phyloP scores from a whole-genome alignment of 1,139 yeast species.

The Wickerhamomyces sp. region DNA sequence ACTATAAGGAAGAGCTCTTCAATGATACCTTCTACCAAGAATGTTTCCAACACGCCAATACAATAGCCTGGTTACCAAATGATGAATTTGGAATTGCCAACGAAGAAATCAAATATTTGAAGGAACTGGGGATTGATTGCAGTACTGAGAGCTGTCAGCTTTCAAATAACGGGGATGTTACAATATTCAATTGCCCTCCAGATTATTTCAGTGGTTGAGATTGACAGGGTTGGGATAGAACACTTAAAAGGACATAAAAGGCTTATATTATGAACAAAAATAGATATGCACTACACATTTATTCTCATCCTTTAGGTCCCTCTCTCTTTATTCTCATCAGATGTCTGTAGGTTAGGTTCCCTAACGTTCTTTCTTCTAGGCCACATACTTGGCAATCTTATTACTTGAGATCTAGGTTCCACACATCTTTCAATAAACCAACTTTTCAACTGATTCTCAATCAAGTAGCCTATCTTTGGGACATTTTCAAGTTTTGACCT shows the following conservation, averaged over 20 bases:
- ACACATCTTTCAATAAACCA: slow-evolving; percentile 94
- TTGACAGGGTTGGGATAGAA: not conserved
- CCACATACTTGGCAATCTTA: slow-evolving; percentile 85
- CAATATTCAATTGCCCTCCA: slow-evolving; percentile 20
- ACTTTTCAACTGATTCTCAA: slow-evolving; percentile 75
- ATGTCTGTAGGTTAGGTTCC: slow-evolving; percentile 26
- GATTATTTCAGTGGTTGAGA: slow-evolving; percentile 8
- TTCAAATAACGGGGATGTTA: slow-evolving; percentile 23
- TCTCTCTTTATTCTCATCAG: slow-evolving; percentile 1
- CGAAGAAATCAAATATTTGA: slow-evolving; percentile 23
- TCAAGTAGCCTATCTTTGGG: slow-evolving; percentile 81
- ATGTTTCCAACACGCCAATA: slow-evolving; percentile 19
- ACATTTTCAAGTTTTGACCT: slow-evolving; percentile 89
- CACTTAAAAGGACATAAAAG: too few species aligned
- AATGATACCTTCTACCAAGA: slow-evolving; percentile 21
- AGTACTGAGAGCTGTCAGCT: slow-evolving; percentile 24
- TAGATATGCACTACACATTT: too few species aligned
- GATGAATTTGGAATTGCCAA: slow-evolving; percentile 29
- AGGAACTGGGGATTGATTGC: slow-evolving; percentile 24
- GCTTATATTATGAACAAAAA: too few species aligned
- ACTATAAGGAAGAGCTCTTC: not conserved
- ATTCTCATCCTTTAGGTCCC: not conserved
- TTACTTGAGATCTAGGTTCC: slow-evolving; percentile 85
- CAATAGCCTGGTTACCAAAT: slow-evolving; percentile 34
- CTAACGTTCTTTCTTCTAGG: slow-evolving; percentile 75